Evolutionary conservation across 2,329 filamentous ascomycete genomes (phyloP).

Genomic region (Anisogramma anomala): DNA sequence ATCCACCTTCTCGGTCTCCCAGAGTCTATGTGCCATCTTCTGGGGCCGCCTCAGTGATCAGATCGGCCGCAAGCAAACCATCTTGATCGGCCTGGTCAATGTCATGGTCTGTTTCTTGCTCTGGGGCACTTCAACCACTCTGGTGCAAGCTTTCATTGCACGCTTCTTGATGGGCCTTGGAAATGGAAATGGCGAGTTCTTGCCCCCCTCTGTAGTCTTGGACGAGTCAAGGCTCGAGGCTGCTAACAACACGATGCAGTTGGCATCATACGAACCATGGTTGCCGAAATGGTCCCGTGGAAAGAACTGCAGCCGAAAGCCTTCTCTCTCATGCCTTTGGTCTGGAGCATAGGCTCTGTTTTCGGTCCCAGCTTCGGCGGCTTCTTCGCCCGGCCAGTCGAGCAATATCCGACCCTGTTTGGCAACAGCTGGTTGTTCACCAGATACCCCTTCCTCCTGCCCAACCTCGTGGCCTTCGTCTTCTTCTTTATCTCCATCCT

Average conservation of each 20-base stretch:
- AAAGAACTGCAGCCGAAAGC: constrained; percentile 77
- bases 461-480: constrained; percentile 64
- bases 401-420: constrained; percentile 62
- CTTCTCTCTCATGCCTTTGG: constrained; percentile 87
- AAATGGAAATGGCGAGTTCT: constrained; percentile 64
- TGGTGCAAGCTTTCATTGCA: constrained; percentile 68
- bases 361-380: constrained; percentile 84
- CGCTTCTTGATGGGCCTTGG: constrained; percentile 70
- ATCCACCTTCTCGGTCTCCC: constrained; percentile 59
- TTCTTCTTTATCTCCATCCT: constrained; percentile 71
- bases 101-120: constrained; percentile 73
- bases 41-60: constrained; percentile 70
- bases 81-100: constrained; percentile 59
- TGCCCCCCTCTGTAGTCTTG: constrained; percentile 5
- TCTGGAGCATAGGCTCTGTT: constrained; percentile 76
- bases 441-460: constrained; percentile 69
- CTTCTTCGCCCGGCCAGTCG: constrained; percentile 68
- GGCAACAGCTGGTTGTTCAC: constrained; percentile 56
- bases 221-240: constrained; percentile 16
- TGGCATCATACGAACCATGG: constrained; percentile 85
- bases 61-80: constrained; percentile 71
- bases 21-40: constrained; percentile 58
- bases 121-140: constrained; percentile 71
- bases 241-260: constrained; percentile 34
- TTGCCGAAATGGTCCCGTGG: constrained; percentile 84